These are phyloP conservation scores for Rhododendron simsii DNA, from an alignment of 148 eudicot species.

Conservation along the genomic window DNA sequence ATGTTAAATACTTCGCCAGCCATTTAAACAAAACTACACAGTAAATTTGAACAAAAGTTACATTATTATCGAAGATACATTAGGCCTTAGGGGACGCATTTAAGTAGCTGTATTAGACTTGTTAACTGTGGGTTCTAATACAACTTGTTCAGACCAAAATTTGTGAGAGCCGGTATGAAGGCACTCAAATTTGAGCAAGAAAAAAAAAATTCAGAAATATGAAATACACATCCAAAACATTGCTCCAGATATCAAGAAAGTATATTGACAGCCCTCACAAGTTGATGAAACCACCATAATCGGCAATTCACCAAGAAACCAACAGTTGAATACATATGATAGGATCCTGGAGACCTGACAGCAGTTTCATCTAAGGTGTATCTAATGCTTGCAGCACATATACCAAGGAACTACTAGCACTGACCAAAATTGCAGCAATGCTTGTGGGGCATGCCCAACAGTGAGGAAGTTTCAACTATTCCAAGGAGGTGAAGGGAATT, in stretches of 20 bases:
- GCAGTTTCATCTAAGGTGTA: not conserved
- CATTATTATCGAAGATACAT: not conserved
- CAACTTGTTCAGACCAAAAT: not conserved
- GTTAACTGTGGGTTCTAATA: not conserved
- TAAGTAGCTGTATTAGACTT: not conserved
- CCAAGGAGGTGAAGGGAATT: not conserved
- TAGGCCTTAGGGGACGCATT: not conserved
- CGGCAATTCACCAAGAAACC: not conserved
- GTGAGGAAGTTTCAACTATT: not conserved
- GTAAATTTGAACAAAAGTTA: not conserved
- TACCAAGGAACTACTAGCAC: not conserved
- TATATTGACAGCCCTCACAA: not conserved
- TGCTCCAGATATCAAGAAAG: not conserved
- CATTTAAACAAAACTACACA: not conserved
- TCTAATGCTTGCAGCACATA: not conserved
- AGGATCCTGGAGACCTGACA: not conserved
- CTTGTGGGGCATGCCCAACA: not conserved
- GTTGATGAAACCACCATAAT: not conserved
- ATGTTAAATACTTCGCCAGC: not conserved
- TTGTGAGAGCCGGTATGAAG: not conserved
- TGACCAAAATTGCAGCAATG: not conserved
- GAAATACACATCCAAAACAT: not conserved
- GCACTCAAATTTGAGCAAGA: not conserved
- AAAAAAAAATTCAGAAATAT: not conserved
- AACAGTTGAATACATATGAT: not conserved